Evolutionary conservation across 2,329 filamentous ascomycete species (phyloP).

Genomic region (Fusarium sp.): DNA sequence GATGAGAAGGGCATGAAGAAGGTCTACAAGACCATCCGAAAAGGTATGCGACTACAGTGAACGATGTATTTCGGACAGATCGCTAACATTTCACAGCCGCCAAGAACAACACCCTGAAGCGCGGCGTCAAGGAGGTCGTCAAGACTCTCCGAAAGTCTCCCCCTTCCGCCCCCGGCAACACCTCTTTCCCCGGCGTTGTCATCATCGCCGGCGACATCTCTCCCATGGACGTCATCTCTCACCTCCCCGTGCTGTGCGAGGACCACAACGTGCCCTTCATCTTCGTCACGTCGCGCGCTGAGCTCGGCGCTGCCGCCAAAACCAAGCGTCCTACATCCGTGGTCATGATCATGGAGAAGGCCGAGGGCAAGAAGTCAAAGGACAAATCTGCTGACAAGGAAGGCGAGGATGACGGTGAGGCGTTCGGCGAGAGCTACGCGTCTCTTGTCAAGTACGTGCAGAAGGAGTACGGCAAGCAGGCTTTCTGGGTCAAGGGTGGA

Average conservation of each 20-base stretch:
- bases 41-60: slow-evolving; percentile 53
- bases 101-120: slow-evolving; percentile 94
- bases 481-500: slow-evolving; percentile 56
- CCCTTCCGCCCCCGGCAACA: slow-evolving; percentile 69
- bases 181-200: slow-evolving; percentile 76
- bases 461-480: slow-evolving; percentile 70
- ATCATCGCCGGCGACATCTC: slow-evolving; percentile 97
- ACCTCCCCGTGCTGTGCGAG: slow-evolving; percentile 97
- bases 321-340: slow-evolving; percentile 98
- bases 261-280: slow-evolving; percentile 98
- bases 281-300: slow-evolving; percentile 90
- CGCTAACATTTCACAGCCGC: slow-evolving; percentile 68
- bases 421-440: slow-evolving; percentile 70
- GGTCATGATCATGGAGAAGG: slow-evolving; percentile 80
- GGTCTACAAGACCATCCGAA: slow-evolving; percentile 64
- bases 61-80: not conserved
- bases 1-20: slow-evolving; percentile 79
- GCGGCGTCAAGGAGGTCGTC: slow-evolving; percentile 98
- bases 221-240: slow-evolving; percentile 97
- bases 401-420: slow-evolving; percentile 62
- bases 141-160: slow-evolving; percentile 96
- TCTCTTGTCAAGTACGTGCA: slow-evolving; percentile 71
- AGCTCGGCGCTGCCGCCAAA: slow-evolving; percentile 90
- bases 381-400: slow-evolving; percentile 55
- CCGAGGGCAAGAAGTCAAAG: slow-evolving; percentile 55